A percentile compares a stretch with the other conserved stretches of the same genome.
Evolutionary conservation across 192 early-diverging fungal species (phyloP).

Genomic region (Entomortierella chlamydospora): DNA sequence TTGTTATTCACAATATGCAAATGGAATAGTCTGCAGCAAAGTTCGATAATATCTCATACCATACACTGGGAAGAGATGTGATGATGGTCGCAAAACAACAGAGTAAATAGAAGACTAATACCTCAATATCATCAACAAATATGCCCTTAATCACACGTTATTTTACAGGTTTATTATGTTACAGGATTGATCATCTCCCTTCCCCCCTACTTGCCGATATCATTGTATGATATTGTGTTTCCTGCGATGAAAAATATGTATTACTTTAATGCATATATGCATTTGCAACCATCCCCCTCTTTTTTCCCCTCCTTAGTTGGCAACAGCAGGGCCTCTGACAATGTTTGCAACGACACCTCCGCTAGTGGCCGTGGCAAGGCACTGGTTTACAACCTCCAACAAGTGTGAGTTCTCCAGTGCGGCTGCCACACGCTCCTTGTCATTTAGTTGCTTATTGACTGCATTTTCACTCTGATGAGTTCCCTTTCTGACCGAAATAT

Average conservation of each 20-base stretch:
- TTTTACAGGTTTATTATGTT: slow-evolving; percentile 6
- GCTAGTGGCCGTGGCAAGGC: slow-evolving; percentile 71
- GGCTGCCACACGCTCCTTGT: slow-evolving; percentile 98
- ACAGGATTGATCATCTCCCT: background rate
- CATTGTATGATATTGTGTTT: background rate
- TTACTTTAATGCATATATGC: background rate
- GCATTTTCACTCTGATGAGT: slow-evolving; percentile 96
- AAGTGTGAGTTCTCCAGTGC: slow-evolving; percentile 96
- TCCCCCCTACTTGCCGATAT: background rate
- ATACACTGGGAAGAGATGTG: slow-evolving; percentile 32
- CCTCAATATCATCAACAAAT: background rate
- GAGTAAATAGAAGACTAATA: background rate
- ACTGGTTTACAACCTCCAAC: slow-evolving; percentile 95
- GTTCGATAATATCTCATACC: slow-evolving; percentile 32
- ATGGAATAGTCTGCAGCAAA: slow-evolving; percentile 27
- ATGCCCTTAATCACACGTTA: background rate
- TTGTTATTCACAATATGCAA: too few species aligned
- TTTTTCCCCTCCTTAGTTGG: slow-evolving; percentile 12
- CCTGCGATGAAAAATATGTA: too few species aligned
- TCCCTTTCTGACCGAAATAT: slow-evolving; percentile 90
- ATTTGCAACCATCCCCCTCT: background rate
- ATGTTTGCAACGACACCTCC: slow-evolving; percentile 53
- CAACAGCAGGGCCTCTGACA: slow-evolving; percentile 40
- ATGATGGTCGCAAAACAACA: slow-evolving; percentile 45
- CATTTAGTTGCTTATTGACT: slow-evolving; percentile 99